Conservation (phyloP, 768 basidiomycete genomes). For the Bullera alba region DNA sequence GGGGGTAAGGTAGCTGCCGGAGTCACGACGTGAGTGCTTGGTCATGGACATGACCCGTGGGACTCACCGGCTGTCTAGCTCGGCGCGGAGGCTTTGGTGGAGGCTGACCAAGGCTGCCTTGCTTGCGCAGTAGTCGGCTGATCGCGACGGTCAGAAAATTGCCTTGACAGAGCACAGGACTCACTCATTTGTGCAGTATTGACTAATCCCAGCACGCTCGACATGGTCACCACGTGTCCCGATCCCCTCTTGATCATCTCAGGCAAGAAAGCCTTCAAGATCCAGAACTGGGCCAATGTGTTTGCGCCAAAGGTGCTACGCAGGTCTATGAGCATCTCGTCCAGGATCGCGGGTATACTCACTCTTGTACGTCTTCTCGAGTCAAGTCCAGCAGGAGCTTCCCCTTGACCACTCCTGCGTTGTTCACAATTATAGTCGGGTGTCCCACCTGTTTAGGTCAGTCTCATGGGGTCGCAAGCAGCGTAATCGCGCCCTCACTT, state of each 20-base stretch:
- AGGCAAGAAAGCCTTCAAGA: conserved; percentile 85
- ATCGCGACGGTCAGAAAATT: not conserved
- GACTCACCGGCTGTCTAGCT: conserved; percentile 68
- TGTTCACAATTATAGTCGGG: conserved; percentile 86
- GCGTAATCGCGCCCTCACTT: conserved; percentile 57
- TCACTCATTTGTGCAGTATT: conserved; percentile 71
- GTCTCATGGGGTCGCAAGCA: not conserved
- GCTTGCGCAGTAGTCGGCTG: conserved; percentile 83
- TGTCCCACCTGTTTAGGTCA: conserved; percentile 61
- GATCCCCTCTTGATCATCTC: conserved; percentile 66
- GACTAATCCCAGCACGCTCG: conserved; percentile 66
- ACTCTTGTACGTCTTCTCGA: conserved; percentile 76
- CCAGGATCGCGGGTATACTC: conserved; percentile 23
- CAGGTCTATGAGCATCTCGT: conserved; percentile 1
- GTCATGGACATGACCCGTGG: not conserved
- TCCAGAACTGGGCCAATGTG: conserved; percentile 82
- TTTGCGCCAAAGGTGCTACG: conserved; percentile 83
- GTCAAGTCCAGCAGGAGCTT: conserved; percentile 73
- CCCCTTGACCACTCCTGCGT: conserved; percentile 89
- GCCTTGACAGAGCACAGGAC: conserved; percentile 38
- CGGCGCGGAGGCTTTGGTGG: conserved; percentile 77
- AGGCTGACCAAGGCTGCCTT: conserved; percentile 81
- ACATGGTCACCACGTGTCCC: conserved; percentile 82
- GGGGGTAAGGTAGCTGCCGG: conserved; percentile 60
- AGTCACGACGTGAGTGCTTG: not conserved